These are phyloP conservation scores for Saprolegnia parasitica DNA, from an alignment of 352 stramenopile genomes.

Conservation along the genomic window DNA sequence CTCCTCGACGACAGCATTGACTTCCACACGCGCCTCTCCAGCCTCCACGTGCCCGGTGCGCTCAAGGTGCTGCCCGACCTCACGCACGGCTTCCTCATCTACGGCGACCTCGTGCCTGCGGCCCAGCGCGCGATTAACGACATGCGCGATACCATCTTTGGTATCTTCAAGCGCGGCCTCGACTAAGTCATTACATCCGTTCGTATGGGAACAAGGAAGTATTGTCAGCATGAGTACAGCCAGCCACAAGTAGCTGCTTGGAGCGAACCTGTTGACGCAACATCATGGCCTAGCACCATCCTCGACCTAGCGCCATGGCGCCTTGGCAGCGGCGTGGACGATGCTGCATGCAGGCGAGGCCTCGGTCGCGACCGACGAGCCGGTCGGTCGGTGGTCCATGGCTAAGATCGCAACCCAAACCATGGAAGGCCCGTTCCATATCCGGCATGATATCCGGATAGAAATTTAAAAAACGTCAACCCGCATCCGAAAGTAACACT, in stretches of 20 bases:
- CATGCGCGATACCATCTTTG: constrained; percentile 43
- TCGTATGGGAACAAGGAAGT: too few species aligned
- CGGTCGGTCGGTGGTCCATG: background rate
- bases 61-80: constrained; percentile 82
- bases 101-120: constrained; percentile 73
- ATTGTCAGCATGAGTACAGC: too few species aligned
- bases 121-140: constrained; percentile 78
- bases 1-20: constrained; percentile 87
- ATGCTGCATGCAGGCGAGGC: too few species aligned
- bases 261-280: too few species aligned
- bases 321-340: too few species aligned
- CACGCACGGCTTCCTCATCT: constrained; percentile 85
- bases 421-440: background rate
- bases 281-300: too few species aligned
- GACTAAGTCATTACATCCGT: too few species aligned
- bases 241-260: too few species aligned
- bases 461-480: background rate
- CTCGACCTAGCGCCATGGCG: too few species aligned
- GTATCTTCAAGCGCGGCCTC: constrained; percentile 20
- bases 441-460: background rate
- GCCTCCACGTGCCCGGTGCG: constrained; percentile 67
- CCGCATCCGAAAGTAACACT: background rate
- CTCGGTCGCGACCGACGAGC: too few species aligned
- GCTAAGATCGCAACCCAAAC: background rate
- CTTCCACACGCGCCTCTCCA: constrained; percentile 81